Base-by-base conservation (phyloP, 2,329 filamentous ascomycete genomes). In the Rutstroemia sydowiana region DNA sequence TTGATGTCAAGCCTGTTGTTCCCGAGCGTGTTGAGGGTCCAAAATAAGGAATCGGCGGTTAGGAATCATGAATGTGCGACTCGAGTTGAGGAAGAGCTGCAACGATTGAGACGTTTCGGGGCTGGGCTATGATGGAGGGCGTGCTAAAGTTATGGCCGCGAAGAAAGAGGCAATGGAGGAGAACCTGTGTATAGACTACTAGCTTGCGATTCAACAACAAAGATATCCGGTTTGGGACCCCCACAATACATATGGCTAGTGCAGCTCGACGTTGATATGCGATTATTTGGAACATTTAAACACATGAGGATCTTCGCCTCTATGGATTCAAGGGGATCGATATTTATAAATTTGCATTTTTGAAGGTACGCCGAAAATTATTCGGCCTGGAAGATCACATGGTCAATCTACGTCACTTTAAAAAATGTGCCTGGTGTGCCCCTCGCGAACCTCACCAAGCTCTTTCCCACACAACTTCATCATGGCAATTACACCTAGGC, bases 1-100 rank as follows among this genome's bases (percentile, higher is more conserved):
- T 88, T 60, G 84, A 92, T 58, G 85, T 92, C 57, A 84, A 89
- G 70, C 87, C 91, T 13, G 78, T 87, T 57, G 77, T 79, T 32
- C 80, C 79, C 34, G 59, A 66, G 14, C 63, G 65, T 51, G 62
- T 67, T 48, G 61, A 66, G 53, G 56, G 61, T 28, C 62, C 65
- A 28, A 57, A 66, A 59, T 62, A 62, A 54, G 47, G 31, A 41
- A 20, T 7, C 10, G 26, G n/a, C 18, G 31, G 18, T 10, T 26
- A 34, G 49, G 5, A 18, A 46, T 26, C 21, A 28, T 21, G 30
- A 16, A 13, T 18, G 31, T 26, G 23, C 39, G 20, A 30, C 26
- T 42, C 51, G 23, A 43, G 30, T 18, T 30, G 9, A 41, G 39
- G 13, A 2, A 4, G 18, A 8, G 23, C 16, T 14, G 32, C 18